Evolutionary conservation across 2,329 filamentous ascomycete genomes (phyloP).

Genomic region (Fusarium sp.): DNA sequence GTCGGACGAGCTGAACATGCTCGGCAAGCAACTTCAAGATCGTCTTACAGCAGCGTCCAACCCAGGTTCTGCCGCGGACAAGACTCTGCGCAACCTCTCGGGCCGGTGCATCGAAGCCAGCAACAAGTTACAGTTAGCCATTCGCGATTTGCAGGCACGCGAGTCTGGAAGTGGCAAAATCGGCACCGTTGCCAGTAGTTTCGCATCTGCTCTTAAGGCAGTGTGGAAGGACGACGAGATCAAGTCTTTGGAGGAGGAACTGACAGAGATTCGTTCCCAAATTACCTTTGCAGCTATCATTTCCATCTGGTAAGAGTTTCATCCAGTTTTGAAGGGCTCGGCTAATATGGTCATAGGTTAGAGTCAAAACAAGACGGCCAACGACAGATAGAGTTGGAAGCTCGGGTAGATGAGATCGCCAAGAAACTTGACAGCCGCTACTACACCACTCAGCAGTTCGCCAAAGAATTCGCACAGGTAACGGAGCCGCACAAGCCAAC

Average conservation of each 20-base stretch:
- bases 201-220: not conserved
- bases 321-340: fast-evolving
- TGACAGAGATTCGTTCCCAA: not conserved
- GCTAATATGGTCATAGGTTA: too few relatives aligned
- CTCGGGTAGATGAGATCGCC: too few relatives aligned
- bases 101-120: not conserved
- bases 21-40: not conserved
- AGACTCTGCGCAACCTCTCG: not conserved
- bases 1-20: not conserved
- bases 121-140: not conserved
- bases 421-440: too few relatives aligned
- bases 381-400: too few relatives aligned
- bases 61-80: not conserved
- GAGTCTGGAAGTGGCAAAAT: not conserved
- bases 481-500: too few relatives aligned
- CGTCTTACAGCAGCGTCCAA: not conserved
- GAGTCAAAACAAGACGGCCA: too few relatives aligned
- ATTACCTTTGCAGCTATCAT: not conserved
- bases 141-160: not conserved
- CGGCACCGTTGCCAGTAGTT: not conserved
- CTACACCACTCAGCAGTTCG: too few relatives aligned
- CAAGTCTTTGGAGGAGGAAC: not conserved
- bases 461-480: too few relatives aligned
- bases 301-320: not conserved
- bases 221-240: not conserved